Evolutionary conservation across 768 basidiomycete genomes (phyloP), one percentile per base, ranked within the genome.

Genomic region (Mrakia gelida): DNA sequence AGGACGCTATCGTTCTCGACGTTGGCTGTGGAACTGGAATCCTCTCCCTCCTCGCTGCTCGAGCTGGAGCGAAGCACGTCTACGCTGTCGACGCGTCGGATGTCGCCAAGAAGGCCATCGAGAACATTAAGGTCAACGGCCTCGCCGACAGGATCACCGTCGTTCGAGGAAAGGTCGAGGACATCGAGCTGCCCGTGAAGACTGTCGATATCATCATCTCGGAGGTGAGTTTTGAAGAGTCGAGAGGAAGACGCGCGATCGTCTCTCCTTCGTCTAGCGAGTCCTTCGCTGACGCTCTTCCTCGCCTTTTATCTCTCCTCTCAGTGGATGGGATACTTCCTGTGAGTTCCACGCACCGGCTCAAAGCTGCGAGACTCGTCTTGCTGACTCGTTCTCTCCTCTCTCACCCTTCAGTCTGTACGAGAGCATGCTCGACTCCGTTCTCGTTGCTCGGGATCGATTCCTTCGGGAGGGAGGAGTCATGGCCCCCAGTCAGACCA

Each of bases 381-480:
- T 62, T 10, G 32, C 63, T 21, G 38, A 30, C 0, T 23, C n/a
- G 5, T 52, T 54, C n/a, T 0, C 13, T 38, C 23, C 73, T 21
- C 9, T 65, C 30, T 11, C 23, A 59, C n/a, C n/a, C 45, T 16
- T 59, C 75, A 76, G n/a, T 32, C 88, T 98, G 30, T 98, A 98
- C 84, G 96, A 99, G 85, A 93, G 92, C 62, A 98, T 99, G 96
- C 88, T 98, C 49, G 96, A 98, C 84, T 96, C 95, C 2, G 96
- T 99, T 26, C 86, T 99, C 28, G 85, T 86, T 79, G 96, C 96
- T 0, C 88, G 96, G 26, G 94, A 98, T 84, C 88, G 91, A 30
- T 98, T 94, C 85, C 87, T 98, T 45, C 86, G 86, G 70, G 89
- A 90, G 0, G 85, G 83, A 0, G 94, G 95, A 1, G 85, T 97